phyloP scores from a whole-genome alignment of 1,139 yeast species.

The Sugiyamaella sp. region DNA sequence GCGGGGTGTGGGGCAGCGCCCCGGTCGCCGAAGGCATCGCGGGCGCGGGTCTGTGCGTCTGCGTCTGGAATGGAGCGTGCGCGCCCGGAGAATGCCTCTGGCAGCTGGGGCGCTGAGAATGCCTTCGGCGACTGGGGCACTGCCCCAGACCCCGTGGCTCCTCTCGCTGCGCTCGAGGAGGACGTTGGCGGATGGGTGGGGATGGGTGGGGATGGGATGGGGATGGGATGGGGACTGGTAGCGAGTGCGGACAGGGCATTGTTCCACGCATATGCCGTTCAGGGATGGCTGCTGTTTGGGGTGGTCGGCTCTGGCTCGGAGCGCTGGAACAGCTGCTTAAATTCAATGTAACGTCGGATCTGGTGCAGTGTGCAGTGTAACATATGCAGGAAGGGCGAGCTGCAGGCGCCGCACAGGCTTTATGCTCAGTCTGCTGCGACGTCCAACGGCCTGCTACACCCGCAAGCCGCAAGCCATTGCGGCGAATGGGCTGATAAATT shows the following conservation, averaged over 20 bases:
- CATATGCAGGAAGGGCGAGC: conserved; percentile 3
- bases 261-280: background rate
- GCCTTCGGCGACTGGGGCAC: background rate
- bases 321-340: background rate
- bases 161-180: background rate
- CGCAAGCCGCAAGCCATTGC: background rate
- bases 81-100: too few species aligned
- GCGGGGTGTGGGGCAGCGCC: background rate
- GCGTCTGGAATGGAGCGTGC: too few species aligned
- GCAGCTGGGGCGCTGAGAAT: too few species aligned
- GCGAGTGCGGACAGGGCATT: too few species aligned
- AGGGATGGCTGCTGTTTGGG: background rate
- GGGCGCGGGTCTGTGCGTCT: too few species aligned
- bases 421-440: background rate
- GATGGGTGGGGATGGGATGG: too few species aligned
- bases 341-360: conserved; percentile 10
- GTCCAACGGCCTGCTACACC: conserved; percentile 6
- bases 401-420: conserved; percentile 1
- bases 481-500: background rate
- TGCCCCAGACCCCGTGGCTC: background rate
- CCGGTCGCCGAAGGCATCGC: background rate
- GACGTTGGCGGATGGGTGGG: background rate
- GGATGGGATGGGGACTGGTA: too few species aligned
- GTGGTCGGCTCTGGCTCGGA: background rate
- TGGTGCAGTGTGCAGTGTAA: conserved; percentile 6